Evolutionary conservation across 495 filamentous ascomycete genomes (phyloP).

Genomic region (Clavariopsis aquatica): DNA sequence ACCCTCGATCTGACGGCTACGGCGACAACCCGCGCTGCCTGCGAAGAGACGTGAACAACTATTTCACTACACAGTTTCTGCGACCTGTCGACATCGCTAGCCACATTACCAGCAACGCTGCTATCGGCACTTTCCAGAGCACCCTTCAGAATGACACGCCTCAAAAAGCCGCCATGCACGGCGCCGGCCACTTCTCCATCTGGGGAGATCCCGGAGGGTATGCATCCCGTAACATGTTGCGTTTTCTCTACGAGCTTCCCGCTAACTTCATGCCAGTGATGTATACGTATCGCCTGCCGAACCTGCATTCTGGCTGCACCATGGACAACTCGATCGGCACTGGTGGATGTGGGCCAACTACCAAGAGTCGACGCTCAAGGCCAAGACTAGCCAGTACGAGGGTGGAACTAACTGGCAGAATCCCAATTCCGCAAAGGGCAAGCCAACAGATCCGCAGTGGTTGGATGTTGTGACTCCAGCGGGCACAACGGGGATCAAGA

Average conservation of each 20-base stretch:
- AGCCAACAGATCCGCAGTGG: constrained; percentile 32
- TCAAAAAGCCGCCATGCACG: constrained; percentile 15
- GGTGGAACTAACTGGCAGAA: constrained; percentile 35
- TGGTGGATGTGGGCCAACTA: constrained; percentile 39
- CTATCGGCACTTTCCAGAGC: constrained; percentile 28
- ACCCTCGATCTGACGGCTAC: constrained; percentile 28
- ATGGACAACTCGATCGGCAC: constrained; percentile 34
- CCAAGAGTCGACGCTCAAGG: constrained; percentile 19
- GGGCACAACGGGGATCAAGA: constrained; percentile 18
- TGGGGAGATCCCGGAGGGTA: constrained; percentile 32
- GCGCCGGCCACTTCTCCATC: constrained; percentile 32
- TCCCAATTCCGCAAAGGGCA: constrained; percentile 24
- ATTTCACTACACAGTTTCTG: constrained; percentile 10
- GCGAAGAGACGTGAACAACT: constrained; percentile 36
- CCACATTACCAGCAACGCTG: constrained; percentile 25
- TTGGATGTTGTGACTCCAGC: constrained; percentile 29
- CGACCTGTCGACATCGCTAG: constrained; percentile 8
- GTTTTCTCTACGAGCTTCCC: too few species aligned
- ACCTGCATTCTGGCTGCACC: constrained; percentile 34
- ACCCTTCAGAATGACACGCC: constrained; percentile 26
- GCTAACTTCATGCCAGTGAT: constrained; percentile 25
- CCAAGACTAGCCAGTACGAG: constrained; percentile 23
- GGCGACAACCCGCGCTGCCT: constrained; percentile 36
- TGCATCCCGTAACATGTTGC: too few species aligned
- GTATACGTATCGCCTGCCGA: constrained; percentile 32